These are phyloP conservation scores for Canna indica DNA, from an alignment of 176 grass and related monocot genomes.

Conservation along the genomic window DNA sequence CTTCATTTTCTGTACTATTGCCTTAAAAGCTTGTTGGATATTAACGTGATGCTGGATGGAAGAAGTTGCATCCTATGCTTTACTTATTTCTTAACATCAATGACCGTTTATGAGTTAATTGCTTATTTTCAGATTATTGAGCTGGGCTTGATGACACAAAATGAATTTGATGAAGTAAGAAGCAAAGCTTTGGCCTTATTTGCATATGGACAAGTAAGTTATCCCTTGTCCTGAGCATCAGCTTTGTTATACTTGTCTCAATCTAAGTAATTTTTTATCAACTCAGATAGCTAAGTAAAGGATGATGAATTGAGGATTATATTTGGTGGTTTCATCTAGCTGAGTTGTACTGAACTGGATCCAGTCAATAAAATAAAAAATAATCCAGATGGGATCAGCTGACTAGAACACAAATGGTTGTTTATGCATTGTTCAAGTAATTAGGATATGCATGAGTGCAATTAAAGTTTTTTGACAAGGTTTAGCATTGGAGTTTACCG, in stretches of 20 bases:
- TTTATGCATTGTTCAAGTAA: no score
- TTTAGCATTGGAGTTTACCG: no score
- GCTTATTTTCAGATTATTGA: slow-evolving; percentile 52
- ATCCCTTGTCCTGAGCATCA: neutral
- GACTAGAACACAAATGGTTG: no score
- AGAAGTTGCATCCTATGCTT: neutral
- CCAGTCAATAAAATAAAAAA: no score
- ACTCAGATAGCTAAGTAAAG: no score
- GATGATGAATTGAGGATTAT: no score
- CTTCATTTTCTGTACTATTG: neutral
- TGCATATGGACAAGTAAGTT: slow-evolving; percentile 66
- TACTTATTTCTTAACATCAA: neutral
- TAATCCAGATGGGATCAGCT: no score
- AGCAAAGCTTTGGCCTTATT: slow-evolving; percentile 79
- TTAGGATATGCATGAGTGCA: no score
- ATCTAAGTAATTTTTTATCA: neutral
- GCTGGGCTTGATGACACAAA: slow-evolving; percentile 68
- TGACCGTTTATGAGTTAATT: neutral
- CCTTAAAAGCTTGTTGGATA: neutral
- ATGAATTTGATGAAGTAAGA: slow-evolving; percentile 79
- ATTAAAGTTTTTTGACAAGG: no score
- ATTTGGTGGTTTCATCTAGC: no score
- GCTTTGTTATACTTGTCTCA: neutral
- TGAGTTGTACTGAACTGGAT: no score
- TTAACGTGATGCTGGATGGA: neutral